phyloP scores from a whole-genome alignment of 2,329 filamentous ascomycete genomes.

The Sclerotinia minor region DNA sequence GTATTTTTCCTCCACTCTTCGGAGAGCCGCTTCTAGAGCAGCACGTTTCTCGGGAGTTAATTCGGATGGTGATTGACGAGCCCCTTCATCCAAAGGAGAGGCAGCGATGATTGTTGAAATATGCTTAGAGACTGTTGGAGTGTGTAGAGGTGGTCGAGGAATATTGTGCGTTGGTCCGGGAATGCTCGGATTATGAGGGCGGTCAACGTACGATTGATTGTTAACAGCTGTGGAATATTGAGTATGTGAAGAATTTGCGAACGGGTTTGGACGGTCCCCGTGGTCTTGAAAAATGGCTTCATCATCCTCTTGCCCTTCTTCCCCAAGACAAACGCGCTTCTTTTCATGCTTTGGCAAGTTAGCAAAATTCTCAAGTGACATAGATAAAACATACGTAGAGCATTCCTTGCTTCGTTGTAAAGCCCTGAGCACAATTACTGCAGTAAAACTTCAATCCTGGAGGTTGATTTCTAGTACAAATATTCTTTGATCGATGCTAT shows the following conservation, averaged over 20 bases:
- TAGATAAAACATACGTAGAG: slow-evolving; percentile 31
- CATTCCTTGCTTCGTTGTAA: slow-evolving; percentile 31
- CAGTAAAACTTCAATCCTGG: slow-evolving; percentile 18
- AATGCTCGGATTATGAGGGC: no score
- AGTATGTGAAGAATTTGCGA: no score
- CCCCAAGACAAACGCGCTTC: slow-evolving; percentile 23
- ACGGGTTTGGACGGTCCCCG: slow-evolving; percentile 12
- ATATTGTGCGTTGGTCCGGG: neutral
- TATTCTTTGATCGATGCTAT: slow-evolving; percentile 28
- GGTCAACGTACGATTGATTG: neutral
- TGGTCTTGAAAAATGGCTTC: slow-evolving; percentile 1
- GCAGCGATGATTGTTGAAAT: slow-evolving; percentile 11
- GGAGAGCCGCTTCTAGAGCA: slow-evolving; percentile 32
- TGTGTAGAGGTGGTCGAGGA: slow-evolving; percentile 28
- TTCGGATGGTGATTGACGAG: slow-evolving; percentile 33
- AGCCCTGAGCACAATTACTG: slow-evolving; percentile 26
- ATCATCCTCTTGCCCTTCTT: slow-evolving; percentile 11
- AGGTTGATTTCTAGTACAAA: slow-evolving; percentile 25
- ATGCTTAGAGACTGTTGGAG: slow-evolving; percentile 22
- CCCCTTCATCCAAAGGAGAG: slow-evolving; percentile 12
- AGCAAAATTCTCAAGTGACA: neutral
- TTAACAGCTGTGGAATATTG: neutral
- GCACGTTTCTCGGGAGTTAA: slow-evolving; percentile 31
- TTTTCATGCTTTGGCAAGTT: slow-evolving; percentile 21
- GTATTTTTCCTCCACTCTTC: slow-evolving; percentile 30